Percentiles rank a stretch among this genome's conserved stretches.
phyloP scores from a whole-genome alignment of 768 basidiomycete species.

The Suillus decipiens region DNA sequence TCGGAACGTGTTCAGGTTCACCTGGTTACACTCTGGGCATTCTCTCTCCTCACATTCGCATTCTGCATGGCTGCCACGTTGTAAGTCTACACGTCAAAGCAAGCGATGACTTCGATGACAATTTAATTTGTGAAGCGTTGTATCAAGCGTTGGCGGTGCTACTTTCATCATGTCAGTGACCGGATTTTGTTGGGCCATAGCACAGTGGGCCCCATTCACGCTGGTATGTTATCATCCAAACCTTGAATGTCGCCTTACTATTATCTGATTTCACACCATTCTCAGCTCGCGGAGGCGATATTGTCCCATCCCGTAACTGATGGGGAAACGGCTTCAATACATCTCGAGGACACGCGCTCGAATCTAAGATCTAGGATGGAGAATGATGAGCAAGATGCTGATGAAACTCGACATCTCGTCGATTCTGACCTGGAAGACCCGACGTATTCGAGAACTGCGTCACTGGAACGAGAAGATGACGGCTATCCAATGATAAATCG shows the following conservation, averaged over 20 bases:
- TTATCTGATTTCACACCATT: constrained; percentile 17
- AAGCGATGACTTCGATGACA: constrained; percentile 9
- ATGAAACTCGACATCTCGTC: constrained; percentile 27
- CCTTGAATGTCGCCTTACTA: constrained; percentile 16
- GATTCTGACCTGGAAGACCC: constrained; percentile 23
- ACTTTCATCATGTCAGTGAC: constrained; percentile 75
- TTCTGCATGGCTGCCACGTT: constrained; percentile 80
- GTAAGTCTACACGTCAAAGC: constrained; percentile 49
- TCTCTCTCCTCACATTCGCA: constrained; percentile 73
- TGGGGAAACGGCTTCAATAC: constrained; percentile 19
- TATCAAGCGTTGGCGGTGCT: constrained; percentile 66
- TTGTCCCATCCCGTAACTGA: constrained; percentile 56
- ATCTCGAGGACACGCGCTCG: constrained; percentile 38
- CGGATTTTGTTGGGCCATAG: constrained; percentile 92
- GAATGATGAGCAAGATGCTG: constrained; percentile 29
- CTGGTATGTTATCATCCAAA: constrained; percentile 51
- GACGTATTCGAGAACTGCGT: constrained; percentile 12
- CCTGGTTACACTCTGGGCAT: constrained; percentile 75
- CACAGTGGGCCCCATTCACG: constrained; percentile 92
- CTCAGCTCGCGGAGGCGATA: constrained; percentile 83
- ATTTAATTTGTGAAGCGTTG: constrained; percentile 51
- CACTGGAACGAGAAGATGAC: constrained; percentile 16
- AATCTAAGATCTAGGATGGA: constrained; percentile 14
- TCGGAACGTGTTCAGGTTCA: constrained; percentile 55
- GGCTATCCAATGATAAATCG: constrained; percentile 39